Evolutionary conservation across 2,329 filamentous ascomycete species (phyloP).

Genomic region (Endoconidiophora polonica): DNA sequence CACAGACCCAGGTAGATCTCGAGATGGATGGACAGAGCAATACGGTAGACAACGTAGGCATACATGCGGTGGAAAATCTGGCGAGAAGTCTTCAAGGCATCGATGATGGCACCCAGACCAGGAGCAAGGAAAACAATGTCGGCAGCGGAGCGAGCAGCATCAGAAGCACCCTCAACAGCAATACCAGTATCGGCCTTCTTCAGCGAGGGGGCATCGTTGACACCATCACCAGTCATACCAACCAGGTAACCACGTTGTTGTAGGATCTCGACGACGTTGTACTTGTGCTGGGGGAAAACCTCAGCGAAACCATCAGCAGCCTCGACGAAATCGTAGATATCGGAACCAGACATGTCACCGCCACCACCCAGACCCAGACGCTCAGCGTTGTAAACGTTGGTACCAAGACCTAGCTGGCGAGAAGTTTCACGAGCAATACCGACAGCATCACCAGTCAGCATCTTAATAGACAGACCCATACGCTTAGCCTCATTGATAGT

Average conservation of each 20-base stretch:
- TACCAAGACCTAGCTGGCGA: constrained; percentile 77
- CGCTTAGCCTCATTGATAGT: constrained; percentile 81
- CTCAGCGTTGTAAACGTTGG: constrained; percentile 88
- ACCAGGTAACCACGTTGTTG: constrained; percentile 87
- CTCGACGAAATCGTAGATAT: constrained; percentile 91
- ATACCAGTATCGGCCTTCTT: constrained; percentile 97
- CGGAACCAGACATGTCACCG: constrained; percentile 83
- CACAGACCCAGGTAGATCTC: constrained; percentile 84
- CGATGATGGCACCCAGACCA: constrained; percentile 81
- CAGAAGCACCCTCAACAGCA: constrained; percentile 80
- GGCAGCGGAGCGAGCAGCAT: constrained; percentile 77
- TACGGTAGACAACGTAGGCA: constrained; percentile 89
- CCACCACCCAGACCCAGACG: constrained; percentile 78
- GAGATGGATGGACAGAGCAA: constrained; percentile 76
- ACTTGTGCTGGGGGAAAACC: constrained; percentile 91
- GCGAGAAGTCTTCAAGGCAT: constrained; percentile 79
- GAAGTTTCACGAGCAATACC: constrained; percentile 87
- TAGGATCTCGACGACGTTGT: constrained; percentile 82
- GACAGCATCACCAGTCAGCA: constrained; percentile 89
- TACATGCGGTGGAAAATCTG: constrained; percentile 98
- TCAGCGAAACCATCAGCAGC: constrained; percentile 89
- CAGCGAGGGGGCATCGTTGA: constrained; percentile 82
- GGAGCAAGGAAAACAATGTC: constrained; percentile 90
- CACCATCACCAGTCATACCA: constrained; percentile 92
- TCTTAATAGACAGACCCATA: constrained; percentile 82